A percentile compares a stretch with the other conserved stretches of the same genome.
phyloP scores from a whole-genome alignment of 148 eudicot genomes.

The Persicaria tinctoria region DNA sequence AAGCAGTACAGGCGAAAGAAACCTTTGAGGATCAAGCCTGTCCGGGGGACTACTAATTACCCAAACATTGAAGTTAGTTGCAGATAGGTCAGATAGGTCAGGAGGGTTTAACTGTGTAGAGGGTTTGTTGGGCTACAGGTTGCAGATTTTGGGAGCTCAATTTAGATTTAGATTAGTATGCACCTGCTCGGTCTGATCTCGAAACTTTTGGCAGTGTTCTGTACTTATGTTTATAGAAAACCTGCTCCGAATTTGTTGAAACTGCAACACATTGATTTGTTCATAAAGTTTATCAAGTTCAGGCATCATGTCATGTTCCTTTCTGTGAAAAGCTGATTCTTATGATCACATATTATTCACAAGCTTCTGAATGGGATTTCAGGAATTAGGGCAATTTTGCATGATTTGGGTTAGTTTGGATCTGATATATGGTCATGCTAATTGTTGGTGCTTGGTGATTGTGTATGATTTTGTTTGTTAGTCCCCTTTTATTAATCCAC shows the following conservation, averaged over 20 bases:
- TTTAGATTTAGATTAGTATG: not conserved
- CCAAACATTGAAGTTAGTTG: constrained; percentile 32
- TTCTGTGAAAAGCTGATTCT: not conserved
- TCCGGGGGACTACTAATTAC: constrained; percentile 5
- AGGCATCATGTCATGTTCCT: not conserved
- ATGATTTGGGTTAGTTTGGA: too few species aligned
- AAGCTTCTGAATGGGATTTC: too few species aligned
- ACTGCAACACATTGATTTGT: not conserved
- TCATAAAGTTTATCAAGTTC: not conserved
- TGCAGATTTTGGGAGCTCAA: not conserved
- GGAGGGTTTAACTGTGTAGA: not conserved
- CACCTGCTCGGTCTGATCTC: not conserved
- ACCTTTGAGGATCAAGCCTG: constrained; percentile 23
- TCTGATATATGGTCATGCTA: too few species aligned
- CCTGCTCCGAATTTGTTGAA: not conserved
- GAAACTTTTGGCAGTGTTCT: not conserved
- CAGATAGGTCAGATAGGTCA: constrained; percentile 23
- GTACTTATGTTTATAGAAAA: not conserved
- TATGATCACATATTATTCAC: too few species aligned
- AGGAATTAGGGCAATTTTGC: too few species aligned
- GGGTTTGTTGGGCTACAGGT: not conserved
- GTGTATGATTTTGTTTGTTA: too few species aligned
- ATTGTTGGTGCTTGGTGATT: too few species aligned
- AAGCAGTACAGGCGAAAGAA: constrained; percentile 52
- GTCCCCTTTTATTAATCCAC: too few species aligned